phyloP scores from a whole-genome alignment of 768 basidiomycete species.

The Tephrocybe sp. region DNA sequence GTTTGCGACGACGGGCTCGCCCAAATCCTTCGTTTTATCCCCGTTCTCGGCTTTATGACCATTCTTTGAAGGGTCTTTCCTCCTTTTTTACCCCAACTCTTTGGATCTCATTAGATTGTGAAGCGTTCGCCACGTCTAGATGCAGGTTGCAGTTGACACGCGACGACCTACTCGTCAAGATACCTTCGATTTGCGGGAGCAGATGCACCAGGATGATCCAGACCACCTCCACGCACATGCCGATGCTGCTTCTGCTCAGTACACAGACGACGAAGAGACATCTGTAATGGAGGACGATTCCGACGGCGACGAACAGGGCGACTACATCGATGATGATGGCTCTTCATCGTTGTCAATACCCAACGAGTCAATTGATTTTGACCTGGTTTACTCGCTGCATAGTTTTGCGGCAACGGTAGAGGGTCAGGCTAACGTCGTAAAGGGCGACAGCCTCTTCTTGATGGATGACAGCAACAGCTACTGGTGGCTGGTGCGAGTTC shows the following conservation, averaged over 20 bases:
- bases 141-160: constrained; percentile 25
- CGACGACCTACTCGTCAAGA: constrained; percentile 44
- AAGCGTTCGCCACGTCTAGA: constrained; percentile 5
- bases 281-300: constrained; percentile 87
- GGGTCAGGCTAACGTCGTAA: constrained; percentile 98
- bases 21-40: background rate
- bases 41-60: background rate
- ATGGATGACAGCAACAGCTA: constrained; percentile 99
- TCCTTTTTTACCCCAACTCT: background rate
- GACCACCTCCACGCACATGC: constrained; percentile 40
- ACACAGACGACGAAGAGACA: constrained; percentile 68
- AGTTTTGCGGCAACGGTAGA: constrained; percentile 98
- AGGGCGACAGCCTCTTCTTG: constrained; percentile 93
- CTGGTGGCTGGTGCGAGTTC: constrained; percentile 99
- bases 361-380: constrained; percentile 92
- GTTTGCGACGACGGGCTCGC: constrained; percentile 1
- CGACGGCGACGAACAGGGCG: constrained; percentile 69
- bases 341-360: constrained; percentile 86
- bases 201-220: constrained; percentile 53
- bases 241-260: constrained; percentile 44
- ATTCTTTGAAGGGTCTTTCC: background rate
- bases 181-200: constrained; percentile 72
- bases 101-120: background rate
- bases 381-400: constrained; percentile 90
- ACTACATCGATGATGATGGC: constrained; percentile 70